Base-by-base conservation (phyloP, 441 rosid genomes). In the Mallotus repandus region DNA sequence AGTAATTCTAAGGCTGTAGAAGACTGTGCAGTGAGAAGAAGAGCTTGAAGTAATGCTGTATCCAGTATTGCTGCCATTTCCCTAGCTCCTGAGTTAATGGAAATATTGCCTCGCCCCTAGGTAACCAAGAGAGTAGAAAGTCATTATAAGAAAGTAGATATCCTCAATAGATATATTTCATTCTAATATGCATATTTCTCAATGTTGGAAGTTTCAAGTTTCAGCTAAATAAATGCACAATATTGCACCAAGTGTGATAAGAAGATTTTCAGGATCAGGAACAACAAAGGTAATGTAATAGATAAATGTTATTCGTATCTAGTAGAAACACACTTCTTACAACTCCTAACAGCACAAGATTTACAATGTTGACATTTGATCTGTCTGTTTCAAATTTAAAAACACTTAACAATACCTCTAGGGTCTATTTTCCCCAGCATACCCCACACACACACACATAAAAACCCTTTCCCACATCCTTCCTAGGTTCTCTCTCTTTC, bases 1-100 rank as follows among this genome's bases (percentile, higher is more conserved):
- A 96, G 77, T 74, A 96, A 82, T 63, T 93, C 98, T 74, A 87
- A n/a, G 73, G 90, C 89, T 64, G 94, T 90, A 69, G 90, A 85
- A 73, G 89, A 84, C 82, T 93, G 99, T 75, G 92, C 97, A 46
- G 99, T 96, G 78, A 89, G 89, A 76, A 93, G 90, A 76, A 92
- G 87, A 81, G 98, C 94, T 85, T 93, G 99, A 72, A 96, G 97
- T 70, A 96, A 88, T 11, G 90, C 91, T 62, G 99, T 90, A 77
- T 96, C 99, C 70, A 96, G 86, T 72, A 91, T 87, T 15, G 93
- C 84, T 62, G 99, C 99, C 93, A 90, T 86, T 83, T 96, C 99
- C 84, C 98, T 82, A 32, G 99, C 99, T 72, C 93, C 89, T n/a
- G 99, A 96, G 76, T 89, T 92, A 76, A 96, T 81, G 14, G 87